A percentile compares a stretch with the other conserved stretches of the same genome.
phyloP scores from a whole-genome alignment of 208 protist genomes.

The Leptomonas seymouri region DNA sequence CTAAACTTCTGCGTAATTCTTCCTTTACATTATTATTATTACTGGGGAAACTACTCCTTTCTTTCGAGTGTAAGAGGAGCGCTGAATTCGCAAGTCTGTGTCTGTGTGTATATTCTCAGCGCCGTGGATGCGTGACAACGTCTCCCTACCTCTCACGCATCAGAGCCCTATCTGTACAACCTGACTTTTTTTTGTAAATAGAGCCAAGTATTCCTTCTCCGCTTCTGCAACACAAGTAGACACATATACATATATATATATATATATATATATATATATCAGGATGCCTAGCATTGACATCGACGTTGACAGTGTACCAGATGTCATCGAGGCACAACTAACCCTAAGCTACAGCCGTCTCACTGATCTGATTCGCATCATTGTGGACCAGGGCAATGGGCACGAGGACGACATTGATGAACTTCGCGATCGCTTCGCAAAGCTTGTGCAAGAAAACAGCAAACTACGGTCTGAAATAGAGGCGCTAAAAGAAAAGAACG shows the following conservation, averaged over 20 bases:
- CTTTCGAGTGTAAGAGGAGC: background rate
- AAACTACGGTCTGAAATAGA: constrained; percentile 49
- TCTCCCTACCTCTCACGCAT: background rate
- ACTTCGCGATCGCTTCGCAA: constrained; percentile 49
- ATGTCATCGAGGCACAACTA: constrained; percentile 92
- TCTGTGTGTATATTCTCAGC: too few relatives aligned
- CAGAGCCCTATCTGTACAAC: too few relatives aligned
- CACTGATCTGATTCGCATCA: constrained; percentile 71
- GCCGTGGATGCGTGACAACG: background rate
- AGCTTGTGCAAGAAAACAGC: constrained; percentile 59
- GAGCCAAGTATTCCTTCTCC: too few relatives aligned
- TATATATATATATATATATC: background rate
- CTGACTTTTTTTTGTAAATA: too few relatives aligned
- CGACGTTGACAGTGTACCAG: constrained; percentile 74
- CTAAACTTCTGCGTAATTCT: too few relatives aligned
- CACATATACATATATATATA: too few relatives aligned
- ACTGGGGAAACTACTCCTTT: background rate
- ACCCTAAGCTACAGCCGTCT: constrained; percentile 90
- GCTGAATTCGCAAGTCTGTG: too few relatives aligned
- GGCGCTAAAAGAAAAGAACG: constrained; percentile 37
- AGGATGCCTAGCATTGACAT: constrained; percentile 74
- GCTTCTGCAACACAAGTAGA: too few relatives aligned
- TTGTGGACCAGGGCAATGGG: constrained; percentile 85
- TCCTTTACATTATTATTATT: too few relatives aligned
- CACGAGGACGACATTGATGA: constrained; percentile 82